Conservation (phyloP, 2,329 filamentous ascomycete species). For the Venturia aucupariae region DNA sequence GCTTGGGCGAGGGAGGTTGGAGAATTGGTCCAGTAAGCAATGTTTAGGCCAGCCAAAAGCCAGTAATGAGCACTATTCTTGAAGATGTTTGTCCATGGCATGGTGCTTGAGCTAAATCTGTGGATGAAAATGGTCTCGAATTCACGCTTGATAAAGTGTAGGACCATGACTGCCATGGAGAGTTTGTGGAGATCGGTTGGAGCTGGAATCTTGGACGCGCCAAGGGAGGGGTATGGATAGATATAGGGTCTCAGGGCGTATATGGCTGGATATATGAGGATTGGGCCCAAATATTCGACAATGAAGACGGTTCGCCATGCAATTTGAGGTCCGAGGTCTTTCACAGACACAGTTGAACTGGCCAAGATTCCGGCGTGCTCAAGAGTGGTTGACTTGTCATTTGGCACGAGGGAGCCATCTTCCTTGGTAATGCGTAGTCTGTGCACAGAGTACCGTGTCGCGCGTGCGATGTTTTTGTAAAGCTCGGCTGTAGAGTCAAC, state of each 20-base stretch:
- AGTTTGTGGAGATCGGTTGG: constrained; percentile 62
- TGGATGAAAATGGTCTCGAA: constrained; percentile 90
- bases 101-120: constrained; percentile 88
- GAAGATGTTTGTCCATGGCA: constrained; percentile 85
- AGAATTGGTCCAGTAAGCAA: constrained; percentile 77
- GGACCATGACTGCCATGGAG: constrained; percentile 60
- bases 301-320: constrained; percentile 90
- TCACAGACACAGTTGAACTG: constrained; percentile 64
- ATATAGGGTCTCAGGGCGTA: constrained; percentile 62
- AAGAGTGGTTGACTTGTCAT: constrained; percentile 43
- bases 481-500: constrained; percentile 46
- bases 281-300: constrained; percentile 87
- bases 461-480: constrained; percentile 46
- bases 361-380: constrained; percentile 48
- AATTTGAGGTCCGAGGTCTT: constrained; percentile 87
- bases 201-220: constrained; percentile 28
- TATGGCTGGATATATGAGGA: constrained; percentile 74
- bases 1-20: constrained; percentile 34
- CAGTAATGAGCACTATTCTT: constrained; percentile 96
- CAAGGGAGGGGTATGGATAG: constrained; percentile 44
- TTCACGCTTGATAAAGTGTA: constrained; percentile 93
- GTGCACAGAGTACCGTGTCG: constrained; percentile 47
- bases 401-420: constrained; percentile 50
- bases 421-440: constrained; percentile 56
- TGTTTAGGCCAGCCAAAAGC: constrained; percentile 68